These are phyloP conservation scores for Dioscorea zingiberensis DNA, from an alignment of 106 monocot species.

Conservation along the genomic window DNA sequence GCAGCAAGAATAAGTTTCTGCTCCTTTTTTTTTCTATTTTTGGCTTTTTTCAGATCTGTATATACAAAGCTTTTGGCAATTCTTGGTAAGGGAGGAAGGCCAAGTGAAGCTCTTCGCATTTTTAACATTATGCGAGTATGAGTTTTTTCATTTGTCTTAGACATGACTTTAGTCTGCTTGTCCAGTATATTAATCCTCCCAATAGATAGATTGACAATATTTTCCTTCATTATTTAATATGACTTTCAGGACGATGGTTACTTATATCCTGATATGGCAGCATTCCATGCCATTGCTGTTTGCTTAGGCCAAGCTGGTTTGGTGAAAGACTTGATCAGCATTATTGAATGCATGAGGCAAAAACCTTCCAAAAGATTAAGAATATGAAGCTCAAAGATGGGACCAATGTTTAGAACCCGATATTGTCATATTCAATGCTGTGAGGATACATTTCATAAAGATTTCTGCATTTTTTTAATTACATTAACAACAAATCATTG, in stretches of 20 bases:
- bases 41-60: conserved; percentile 65
- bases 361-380: conserved; percentile 61
- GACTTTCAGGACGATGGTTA: conserved; percentile 60
- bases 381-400: conserved; percentile 63
- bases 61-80: conserved; percentile 87
- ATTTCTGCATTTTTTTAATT: background rate
- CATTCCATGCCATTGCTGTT: conserved; percentile 85
- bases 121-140: conserved; percentile 72
- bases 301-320: conserved; percentile 94
- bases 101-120: conserved; percentile 71
- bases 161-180: background rate
- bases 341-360: conserved; percentile 71
- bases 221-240: background rate
- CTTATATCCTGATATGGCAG: conserved; percentile 95
- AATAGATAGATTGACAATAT: background rate
- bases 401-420: conserved; percentile 83
- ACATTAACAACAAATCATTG: background rate
- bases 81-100: conserved; percentile 80
- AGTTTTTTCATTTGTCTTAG: background rate
- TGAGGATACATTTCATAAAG: conserved; percentile 17
- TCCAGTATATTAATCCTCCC: background rate
- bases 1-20: too few relatives aligned
- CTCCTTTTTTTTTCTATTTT: too few relatives aligned
- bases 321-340: conserved; percentile 58
- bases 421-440: conserved; percentile 76